Base-by-base conservation (phyloP, 495 filamentous ascomycete species). In the Podospora pseudopauciseta region DNA sequence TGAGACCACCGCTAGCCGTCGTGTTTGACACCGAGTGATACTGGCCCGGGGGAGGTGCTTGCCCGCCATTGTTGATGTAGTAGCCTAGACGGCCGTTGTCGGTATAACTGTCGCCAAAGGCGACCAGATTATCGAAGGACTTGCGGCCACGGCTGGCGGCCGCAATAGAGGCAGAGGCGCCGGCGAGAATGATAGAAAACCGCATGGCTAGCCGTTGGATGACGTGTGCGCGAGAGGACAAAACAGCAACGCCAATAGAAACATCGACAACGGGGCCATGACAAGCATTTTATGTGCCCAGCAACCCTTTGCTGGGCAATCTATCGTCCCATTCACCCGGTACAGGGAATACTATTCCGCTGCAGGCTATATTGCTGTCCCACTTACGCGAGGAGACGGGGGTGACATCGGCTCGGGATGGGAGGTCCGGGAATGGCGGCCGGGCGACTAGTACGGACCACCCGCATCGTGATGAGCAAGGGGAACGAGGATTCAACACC, bases 101-200 rank as follows among this genome's bases (percentile, higher is more conserved):
- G 0, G 89, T 90, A 73, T 89, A 92, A 78, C 90, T 91, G 76
- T 92, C 89, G 34, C 90, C 90, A 73, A 92, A 92, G 16, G 77
- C 73, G 39, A 80, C 75, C 18, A 80, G 68, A 55, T 72, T 75
- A 15, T 74, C 63, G 64, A 80, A 80, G 54, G 64, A 63, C 30
- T 34, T 18, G n/a, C 28, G 20, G 27, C 49, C 26, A 19, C 64
- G 27, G 55, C 62, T 44, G n/a, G 68, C 75, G 13, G 65, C 66
- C 55, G 66, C 73, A 27, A 70, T 27, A n/a, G 70, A 65, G 6
- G 72, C 71, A n/a, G 70, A 65, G 4, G 74, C 71, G 65, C 70
- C 74, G 55, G 69, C 71, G 60, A 77, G 69, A 19, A 76, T 30
- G 49, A 69, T 34, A 26, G 73, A 64, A 58, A 73, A 65, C 60